Evolutionary conservation across 768 basidiomycete genomes (phyloP), one percentile per base, ranked within the genome.

Genomic region (Termitomyces sp.): DNA sequence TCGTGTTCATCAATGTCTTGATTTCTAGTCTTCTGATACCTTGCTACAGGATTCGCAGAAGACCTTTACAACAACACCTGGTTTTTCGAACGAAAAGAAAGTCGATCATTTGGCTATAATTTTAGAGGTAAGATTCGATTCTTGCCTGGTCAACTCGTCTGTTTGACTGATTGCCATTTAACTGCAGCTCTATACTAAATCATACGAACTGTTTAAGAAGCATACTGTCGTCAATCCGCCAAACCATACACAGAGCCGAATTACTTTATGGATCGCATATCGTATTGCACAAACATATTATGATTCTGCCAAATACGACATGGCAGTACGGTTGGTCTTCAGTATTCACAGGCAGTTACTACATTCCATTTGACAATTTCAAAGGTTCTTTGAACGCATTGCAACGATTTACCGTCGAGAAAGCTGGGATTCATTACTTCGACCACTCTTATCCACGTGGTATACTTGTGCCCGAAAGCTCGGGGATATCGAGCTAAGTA

Each of bases 201-300:
- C 97, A 1, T 98, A 99, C 71, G 92, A 96, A 63, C 69, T 94
- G 12, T 93, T 97, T 77, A 98, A 96, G 74, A 87, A 84, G 63
- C 82, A 90, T 65, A 77, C 74, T 44, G 71, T 81, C 1, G 62
- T 73, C 36, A 66, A 73, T 24, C 59, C 73, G 24, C 69, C 71
- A 47, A 74, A 64, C 50, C 75, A 79, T 20, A 81, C 79, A n/a
- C 91, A 90, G 62, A 84, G 85, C 3, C 84, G 95, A 10, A 73
- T 94, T 60, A 93, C 92, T 0, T 74, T 96, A n/a, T 92, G 86
- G 81, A 88, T 99, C 52, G 96, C 94, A 4, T 89, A 83, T 69
- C 84, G 87, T 33, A 98, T 99, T 55, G 96, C 94, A 0, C 83
- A 89, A 59, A 89, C 90, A 4, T 95, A 98, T 68, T 82, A 84